These are phyloP conservation scores for Aspergillus mulundensis DNA, from an alignment of 495 filamentous ascomycete genomes.

Conservation along the genomic window DNA sequence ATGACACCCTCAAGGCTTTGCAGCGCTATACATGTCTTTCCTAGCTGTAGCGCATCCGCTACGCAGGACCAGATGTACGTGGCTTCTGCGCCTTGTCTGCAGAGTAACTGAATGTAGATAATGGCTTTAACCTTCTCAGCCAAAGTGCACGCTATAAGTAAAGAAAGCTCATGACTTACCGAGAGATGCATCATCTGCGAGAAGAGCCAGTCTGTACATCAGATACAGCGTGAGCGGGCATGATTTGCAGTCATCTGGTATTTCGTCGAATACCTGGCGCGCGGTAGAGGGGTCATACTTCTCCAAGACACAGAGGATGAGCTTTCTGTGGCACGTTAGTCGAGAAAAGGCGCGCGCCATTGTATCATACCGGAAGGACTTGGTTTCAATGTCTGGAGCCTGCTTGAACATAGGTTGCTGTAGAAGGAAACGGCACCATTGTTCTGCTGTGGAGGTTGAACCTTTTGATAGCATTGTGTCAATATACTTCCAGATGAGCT, in stretches of 20 bases:
- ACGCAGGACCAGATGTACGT: slow-evolving; percentile 71
- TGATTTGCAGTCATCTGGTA: slow-evolving; percentile 53
- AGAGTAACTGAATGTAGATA: slow-evolving; percentile 53
- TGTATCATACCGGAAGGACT: slow-evolving; percentile 59
- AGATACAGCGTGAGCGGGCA: slow-evolving; percentile 67
- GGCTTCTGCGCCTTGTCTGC: slow-evolving; percentile 43
- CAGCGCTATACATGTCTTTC: slow-evolving; percentile 55
- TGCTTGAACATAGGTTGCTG: slow-evolving; percentile 58
- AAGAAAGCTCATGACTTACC: slow-evolving; percentile 26
- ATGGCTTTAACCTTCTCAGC: slow-evolving; percentile 36
- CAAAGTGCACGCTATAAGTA: neutral
- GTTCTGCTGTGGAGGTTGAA: slow-evolving; percentile 51
- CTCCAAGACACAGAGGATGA: slow-evolving; percentile 62
- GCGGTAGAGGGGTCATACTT: slow-evolving; percentile 51
- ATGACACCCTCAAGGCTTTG: slow-evolving; percentile 56
- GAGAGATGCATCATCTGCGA: slow-evolving; percentile 51
- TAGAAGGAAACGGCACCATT: slow-evolving; percentile 70
- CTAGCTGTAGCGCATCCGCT: slow-evolving; percentile 64
- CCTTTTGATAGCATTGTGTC: slow-evolving; percentile 52
- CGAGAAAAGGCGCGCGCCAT: neutral
- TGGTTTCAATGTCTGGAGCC: slow-evolving; percentile 58
- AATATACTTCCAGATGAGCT: slow-evolving; percentile 76
- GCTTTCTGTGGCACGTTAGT: slow-evolving; percentile 51
- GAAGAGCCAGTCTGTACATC: slow-evolving; percentile 69
- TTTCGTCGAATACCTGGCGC: slow-evolving; percentile 50